These are phyloP conservation scores for Helotiales sp. DNA, from an alignment of 2,329 filamentous ascomycete species.

Conservation along the genomic window DNA sequence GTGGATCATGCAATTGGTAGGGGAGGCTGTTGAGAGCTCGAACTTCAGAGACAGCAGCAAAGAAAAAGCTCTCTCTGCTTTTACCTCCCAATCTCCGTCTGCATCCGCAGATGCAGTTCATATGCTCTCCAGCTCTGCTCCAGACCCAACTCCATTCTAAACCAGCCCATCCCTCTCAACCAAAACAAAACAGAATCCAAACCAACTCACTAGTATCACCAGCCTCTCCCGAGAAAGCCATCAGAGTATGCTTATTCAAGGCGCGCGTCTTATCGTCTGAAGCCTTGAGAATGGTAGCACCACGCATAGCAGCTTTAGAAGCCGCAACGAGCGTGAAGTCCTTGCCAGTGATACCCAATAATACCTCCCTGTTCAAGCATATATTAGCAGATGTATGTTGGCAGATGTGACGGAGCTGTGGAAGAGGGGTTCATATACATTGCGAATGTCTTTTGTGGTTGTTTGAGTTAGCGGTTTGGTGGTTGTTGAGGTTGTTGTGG, in stretches of 20 bases:
- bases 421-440: constrained; percentile 34
- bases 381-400: constrained; percentile 25
- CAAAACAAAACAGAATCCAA: background rate
- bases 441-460: constrained; percentile 34
- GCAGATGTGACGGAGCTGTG: background rate
- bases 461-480: constrained; percentile 17
- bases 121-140: background rate
- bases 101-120: no score
- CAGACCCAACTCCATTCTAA: background rate
- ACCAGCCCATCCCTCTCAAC: background rate
- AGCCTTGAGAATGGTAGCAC: constrained; percentile 92
- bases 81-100: background rate
- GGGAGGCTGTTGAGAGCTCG: background rate
- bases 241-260: constrained; percentile 91
- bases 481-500: constrained; percentile 25
- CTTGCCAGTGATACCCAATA: constrained; percentile 97
- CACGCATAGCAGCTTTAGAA: constrained; percentile 98
- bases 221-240: constrained; percentile 95
- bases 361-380: constrained; percentile 76
- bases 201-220: constrained; percentile 80
- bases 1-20: background rate
- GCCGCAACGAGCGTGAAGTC: constrained; percentile 98
- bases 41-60: background rate
- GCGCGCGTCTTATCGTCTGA: constrained; percentile 94
- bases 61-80: background rate